Conservation (phyloP, 108 stramenopile genomes). For the Cylindrotheca closterium region DNA sequence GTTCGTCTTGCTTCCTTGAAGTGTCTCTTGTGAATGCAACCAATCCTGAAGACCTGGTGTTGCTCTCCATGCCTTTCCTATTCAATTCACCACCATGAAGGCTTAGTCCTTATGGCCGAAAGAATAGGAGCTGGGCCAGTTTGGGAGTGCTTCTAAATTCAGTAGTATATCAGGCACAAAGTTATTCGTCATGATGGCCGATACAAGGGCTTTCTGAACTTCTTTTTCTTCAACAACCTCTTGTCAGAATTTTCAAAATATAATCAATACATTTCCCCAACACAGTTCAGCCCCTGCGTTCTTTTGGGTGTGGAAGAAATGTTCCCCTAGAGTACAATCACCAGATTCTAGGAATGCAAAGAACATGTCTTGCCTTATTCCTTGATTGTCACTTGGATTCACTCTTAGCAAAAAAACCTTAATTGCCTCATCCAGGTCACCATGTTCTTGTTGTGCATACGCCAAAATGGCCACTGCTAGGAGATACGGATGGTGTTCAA, state of each 20-base stretch:
- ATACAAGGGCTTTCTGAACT: too few species aligned
- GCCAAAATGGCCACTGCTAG: neutral
- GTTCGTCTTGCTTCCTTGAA: too few species aligned
- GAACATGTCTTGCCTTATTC: neutral
- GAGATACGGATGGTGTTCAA: conserved; percentile 5
- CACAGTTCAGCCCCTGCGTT: neutral
- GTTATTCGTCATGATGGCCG: too few species aligned
- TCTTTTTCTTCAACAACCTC: neutral
- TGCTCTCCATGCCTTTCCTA: too few species aligned
- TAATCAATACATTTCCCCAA: neutral
- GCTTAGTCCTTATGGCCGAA: too few species aligned
- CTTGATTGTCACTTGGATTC: conserved; percentile 2
- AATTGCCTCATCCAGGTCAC: neutral
- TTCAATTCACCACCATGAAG: too few species aligned
- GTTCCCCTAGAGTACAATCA: neutral
- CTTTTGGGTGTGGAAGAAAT: neutral
- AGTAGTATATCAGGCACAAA: too few species aligned
- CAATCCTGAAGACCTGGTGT: too few species aligned
- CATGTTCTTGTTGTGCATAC: neutral
- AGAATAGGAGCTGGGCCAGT: too few species aligned
- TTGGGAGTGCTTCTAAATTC: too few species aligned
- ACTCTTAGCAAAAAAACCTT: conserved; percentile 2
- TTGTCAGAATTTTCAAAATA: neutral
- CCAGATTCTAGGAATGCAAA: neutral
- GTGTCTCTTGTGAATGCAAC: too few species aligned